Evolutionary conservation across 2,329 filamentous ascomycete species (phyloP).

Genomic region (Aspergillus felis): DNA sequence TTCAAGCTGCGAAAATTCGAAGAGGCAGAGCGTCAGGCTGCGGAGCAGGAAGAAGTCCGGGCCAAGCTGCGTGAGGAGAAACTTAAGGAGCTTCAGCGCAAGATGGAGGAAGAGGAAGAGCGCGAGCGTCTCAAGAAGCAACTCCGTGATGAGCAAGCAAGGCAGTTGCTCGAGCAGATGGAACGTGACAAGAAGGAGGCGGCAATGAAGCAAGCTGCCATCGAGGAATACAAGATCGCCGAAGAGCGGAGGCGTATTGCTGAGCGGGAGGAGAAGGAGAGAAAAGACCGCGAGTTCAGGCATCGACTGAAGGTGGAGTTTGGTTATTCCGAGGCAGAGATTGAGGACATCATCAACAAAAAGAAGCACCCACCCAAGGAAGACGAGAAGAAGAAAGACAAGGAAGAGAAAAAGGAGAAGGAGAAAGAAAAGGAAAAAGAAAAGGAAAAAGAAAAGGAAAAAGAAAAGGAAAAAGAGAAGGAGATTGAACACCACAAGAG

Average conservation of each 20-base stretch:
- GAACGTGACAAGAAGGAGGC: conserved; percentile 28
- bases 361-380: conserved; percentile 36
- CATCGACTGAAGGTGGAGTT: conserved; percentile 38
- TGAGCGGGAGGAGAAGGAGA: conserved; percentile 32
- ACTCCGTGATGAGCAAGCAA: conserved; percentile 42
- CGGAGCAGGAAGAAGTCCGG: conserved; percentile 30
- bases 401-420: conserved; percentile 35
- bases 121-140: conserved; percentile 39
- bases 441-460: conserved; percentile 26
- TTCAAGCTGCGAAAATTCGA: conserved; percentile 19
- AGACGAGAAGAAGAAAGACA: conserved; percentile 19
- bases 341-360: conserved; percentile 40
- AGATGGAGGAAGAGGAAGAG: conserved; percentile 43
- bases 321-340: conserved; percentile 39
- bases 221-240: conserved; percentile 34
- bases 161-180: conserved; percentile 35
- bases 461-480: conserved; percentile 21
- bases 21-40: conserved; percentile 30
- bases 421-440: conserved; percentile 18
- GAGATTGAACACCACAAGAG: conserved; percentile 23
- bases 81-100: conserved; percentile 29
- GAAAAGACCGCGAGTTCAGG: conserved; percentile 30
- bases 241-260: conserved; percentile 24
- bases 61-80: conserved; percentile 25
- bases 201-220: conserved; percentile 39